A percentile compares a stretch with the other conserved stretches of the same genome.
These are phyloP conservation scores for Thermomyces lanuginosus DNA, from an alignment of 2,329 filamentous ascomycete species.

Conservation along the genomic window DNA sequence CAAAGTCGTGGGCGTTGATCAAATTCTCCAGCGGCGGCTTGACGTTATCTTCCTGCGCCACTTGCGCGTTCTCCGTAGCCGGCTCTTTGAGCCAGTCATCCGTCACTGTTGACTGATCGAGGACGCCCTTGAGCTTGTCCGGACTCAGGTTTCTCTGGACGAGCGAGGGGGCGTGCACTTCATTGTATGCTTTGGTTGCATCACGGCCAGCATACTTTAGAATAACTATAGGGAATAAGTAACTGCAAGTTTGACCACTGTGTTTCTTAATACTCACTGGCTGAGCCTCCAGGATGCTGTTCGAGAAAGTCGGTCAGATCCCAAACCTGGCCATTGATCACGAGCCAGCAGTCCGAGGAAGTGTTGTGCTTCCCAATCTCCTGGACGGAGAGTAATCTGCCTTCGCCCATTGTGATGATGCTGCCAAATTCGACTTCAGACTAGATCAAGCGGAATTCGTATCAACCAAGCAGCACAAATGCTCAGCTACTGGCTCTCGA, in stretches of 20 bases:
- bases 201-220: slow-evolving; percentile 31
- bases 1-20: slow-evolving; percentile 46
- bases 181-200: slow-evolving; percentile 30
- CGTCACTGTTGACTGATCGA: slow-evolving; percentile 34
- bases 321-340: slow-evolving; percentile 51
- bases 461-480: too few species aligned
- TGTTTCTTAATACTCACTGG: slow-evolving; percentile 23
- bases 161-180: slow-evolving; percentile 33
- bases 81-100: slow-evolving; percentile 32
- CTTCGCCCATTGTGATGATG: slow-evolving; percentile 15
- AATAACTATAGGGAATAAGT: slow-evolving; percentile 19
- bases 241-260: slow-evolving; percentile 1
- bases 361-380: slow-evolving; percentile 36
- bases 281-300: slow-evolving; percentile 45
- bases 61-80: slow-evolving; percentile 15
- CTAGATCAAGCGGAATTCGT: too few species aligned
- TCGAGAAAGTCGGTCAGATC: slow-evolving; percentile 50
- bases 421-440: too few species aligned
- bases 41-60: slow-evolving; percentile 16
- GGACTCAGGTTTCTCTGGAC: slow-evolving; percentile 27
- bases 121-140: slow-evolving; percentile 33
- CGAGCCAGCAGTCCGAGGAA: slow-evolving; percentile 45
- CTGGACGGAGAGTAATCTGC: slow-evolving; percentile 22
- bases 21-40: slow-evolving; percentile 39
- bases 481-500: too few species aligned